A percentile compares a stretch with the other conserved stretches of the same genome.
Conservation (phyloP, 2,329 filamentous ascomycete genomes). For the Monosporascus sp. region DNA sequence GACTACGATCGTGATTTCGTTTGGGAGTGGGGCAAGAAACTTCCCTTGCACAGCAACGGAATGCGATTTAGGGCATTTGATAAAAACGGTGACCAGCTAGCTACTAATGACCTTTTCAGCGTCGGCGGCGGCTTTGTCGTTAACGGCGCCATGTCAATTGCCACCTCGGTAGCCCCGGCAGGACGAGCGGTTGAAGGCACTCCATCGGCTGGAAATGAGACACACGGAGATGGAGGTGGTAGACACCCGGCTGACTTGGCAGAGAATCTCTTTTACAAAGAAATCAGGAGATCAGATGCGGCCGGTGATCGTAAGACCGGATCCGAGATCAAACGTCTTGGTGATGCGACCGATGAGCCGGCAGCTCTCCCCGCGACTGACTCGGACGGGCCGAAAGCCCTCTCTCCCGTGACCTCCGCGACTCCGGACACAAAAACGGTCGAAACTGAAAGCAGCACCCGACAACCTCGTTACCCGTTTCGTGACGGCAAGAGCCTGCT, state of each 20-base stretch:
- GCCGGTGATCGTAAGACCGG: slow-evolving; percentile 41
- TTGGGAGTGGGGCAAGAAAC: slow-evolving; percentile 48
- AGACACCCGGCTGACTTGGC: slow-evolving; percentile 43
- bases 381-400: neutral
- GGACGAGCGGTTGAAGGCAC: slow-evolving; percentile 7
- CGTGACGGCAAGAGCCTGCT: slow-evolving; percentile 42
- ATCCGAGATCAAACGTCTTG: slow-evolving; percentile 35
- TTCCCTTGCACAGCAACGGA: slow-evolving; percentile 48
- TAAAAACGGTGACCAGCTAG: slow-evolving; percentile 39
- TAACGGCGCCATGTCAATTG: slow-evolving; percentile 43
- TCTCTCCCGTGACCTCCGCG: slow-evolving; percentile 7
- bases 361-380: slow-evolving; percentile 8
- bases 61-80: slow-evolving; percentile 49
- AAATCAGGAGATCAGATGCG: slow-evolving; percentile 42
- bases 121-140: slow-evolving; percentile 50
- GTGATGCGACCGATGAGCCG: slow-evolving; percentile 15
- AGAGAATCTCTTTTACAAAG: slow-evolving; percentile 49
- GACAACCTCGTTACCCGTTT: slow-evolving; percentile 42
- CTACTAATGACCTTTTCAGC: slow-evolving; percentile 47
- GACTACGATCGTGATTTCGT: slow-evolving; percentile 44
- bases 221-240: slow-evolving; percentile 16
- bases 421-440: slow-evolving; percentile 8
- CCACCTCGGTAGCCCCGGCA: slow-evolving; percentile 20
- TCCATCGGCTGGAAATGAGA: slow-evolving; percentile 14
- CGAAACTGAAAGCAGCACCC: slow-evolving; percentile 8